Evolutionary conservation across 164 flowering plant species (phyloP).

Genomic region (Kingdonia uniflora): DNA sequence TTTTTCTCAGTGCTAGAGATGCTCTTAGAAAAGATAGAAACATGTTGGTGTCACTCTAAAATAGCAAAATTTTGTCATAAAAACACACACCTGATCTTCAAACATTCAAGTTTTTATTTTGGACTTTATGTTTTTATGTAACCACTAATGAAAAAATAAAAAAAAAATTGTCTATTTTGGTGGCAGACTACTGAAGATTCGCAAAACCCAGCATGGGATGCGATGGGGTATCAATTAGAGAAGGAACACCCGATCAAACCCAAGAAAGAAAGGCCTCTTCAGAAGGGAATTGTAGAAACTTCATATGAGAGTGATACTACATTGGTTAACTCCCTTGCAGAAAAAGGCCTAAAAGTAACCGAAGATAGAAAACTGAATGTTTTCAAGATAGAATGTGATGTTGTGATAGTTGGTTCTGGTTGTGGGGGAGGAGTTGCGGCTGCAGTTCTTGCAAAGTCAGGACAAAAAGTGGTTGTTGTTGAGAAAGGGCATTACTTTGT

Average conservation of each 20-base stretch:
- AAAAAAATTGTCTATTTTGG: neutral
- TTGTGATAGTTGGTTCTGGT: conserved; percentile 56
- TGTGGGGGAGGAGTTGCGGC: conserved; percentile 76
- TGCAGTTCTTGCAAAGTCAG: conserved; percentile 45
- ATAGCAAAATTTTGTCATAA: no score
- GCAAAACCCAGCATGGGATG: conserved; percentile 44
- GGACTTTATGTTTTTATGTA: no score
- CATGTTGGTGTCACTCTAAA: no score
- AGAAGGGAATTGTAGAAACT: conserved; percentile 44
- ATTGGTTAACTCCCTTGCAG: conserved; percentile 24
- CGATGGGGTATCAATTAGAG: conserved; percentile 33
- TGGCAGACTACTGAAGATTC: conserved; percentile 39
- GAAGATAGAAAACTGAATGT: conserved; percentile 17
- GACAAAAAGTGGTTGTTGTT: conserved; percentile 46
- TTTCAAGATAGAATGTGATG: conserved; percentile 46
- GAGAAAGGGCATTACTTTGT: conserved; percentile 63
- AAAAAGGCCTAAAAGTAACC: conserved; percentile 33
- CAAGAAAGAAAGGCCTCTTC: conserved; percentile 31
- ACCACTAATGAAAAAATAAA: no score
- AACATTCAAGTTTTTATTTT: no score
- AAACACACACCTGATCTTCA: no score
- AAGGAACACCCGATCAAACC: conserved; percentile 8
- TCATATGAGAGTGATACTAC: conserved; percentile 23
- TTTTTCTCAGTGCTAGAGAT: no score
- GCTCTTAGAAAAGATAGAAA: no score